Evolutionary conservation across 305 asterid species (phyloP).

Genomic region (Coffea humblotiana): DNA sequence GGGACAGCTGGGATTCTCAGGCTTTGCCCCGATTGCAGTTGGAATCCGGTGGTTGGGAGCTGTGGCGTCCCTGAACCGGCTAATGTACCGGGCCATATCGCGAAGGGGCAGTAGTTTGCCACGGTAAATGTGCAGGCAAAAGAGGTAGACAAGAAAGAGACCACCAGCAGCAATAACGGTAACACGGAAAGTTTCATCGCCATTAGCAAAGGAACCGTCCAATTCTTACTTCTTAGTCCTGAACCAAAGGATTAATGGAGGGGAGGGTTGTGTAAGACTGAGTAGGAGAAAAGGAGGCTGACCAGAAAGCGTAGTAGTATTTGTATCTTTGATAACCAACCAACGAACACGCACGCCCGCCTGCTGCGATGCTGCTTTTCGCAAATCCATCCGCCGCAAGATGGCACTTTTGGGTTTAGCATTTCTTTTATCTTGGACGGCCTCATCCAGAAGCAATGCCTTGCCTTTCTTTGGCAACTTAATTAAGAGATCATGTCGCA

Average conservation of each 20-base stretch:
- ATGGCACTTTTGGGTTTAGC: constrained; percentile 55
- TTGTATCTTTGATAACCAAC: constrained; percentile 31
- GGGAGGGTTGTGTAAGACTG: neutral
- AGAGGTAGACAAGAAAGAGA: constrained; percentile 28
- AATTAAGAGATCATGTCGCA: constrained; percentile 3
- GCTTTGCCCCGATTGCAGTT: constrained; percentile 57
- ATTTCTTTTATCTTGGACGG: constrained; percentile 56
- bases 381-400: constrained; percentile 44
- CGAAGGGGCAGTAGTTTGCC: constrained; percentile 59
- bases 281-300: neutral
- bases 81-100: constrained; percentile 85
- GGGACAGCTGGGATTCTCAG: constrained; percentile 47
- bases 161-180: constrained; percentile 23
- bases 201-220: constrained; percentile 7
- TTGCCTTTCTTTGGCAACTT: constrained; percentile 33
- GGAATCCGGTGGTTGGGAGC: constrained; percentile 73
- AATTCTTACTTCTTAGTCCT: neutral
- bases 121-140: constrained; percentile 47
- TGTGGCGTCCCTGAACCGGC: constrained; percentile 72
- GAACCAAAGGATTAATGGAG: too few species aligned
- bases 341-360: neutral
- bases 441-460: constrained; percentile 46
- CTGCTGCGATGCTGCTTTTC: constrained; percentile 29
- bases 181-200: constrained; percentile 25
- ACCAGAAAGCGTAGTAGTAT: neutral